Evolutionary conservation across 495 filamentous ascomycete genomes (phyloP).

Genomic region (Evansstolkia leycettana): DNA sequence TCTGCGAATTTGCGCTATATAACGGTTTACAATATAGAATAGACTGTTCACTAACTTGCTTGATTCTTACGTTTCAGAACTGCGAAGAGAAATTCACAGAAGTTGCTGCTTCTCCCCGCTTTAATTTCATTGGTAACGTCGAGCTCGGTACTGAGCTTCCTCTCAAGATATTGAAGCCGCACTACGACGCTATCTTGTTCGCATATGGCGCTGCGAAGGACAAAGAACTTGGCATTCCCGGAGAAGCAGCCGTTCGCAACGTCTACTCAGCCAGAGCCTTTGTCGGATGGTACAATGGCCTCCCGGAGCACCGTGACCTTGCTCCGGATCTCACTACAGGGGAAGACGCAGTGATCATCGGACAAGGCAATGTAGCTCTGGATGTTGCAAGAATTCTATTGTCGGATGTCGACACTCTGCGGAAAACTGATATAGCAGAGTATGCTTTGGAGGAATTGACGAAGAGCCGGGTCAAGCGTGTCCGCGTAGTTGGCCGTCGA

Average conservation of each 20-base stretch:
- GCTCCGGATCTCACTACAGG: conserved; percentile 63
- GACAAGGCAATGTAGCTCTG: conserved; percentile 90
- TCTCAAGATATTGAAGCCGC: conserved; percentile 52
- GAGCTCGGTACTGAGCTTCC: conserved; percentile 65
- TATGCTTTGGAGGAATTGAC: conserved; percentile 63
- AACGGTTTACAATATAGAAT: too few species aligned
- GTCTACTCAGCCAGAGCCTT: conserved; percentile 87
- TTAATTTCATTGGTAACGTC: conserved; percentile 88
- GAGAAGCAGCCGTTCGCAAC: conserved; percentile 58
- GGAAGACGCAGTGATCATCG: conserved; percentile 80
- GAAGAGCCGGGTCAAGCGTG: conserved; percentile 63
- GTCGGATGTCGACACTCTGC: conserved; percentile 53
- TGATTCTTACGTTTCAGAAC: conserved; percentile 42
- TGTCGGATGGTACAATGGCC: conserved; percentile 97
- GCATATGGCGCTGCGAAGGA: conserved; percentile 87
- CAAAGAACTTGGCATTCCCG: conserved; percentile 61
- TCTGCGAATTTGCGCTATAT: too few species aligned
- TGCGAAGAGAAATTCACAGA: conserved; percentile 88
- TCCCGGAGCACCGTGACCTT: conserved; percentile 72
- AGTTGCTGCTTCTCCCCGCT: conserved; percentile 66
- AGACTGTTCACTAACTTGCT: not conserved
- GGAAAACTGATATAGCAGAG: conserved; percentile 78
- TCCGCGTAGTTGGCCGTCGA: conserved; percentile 74
- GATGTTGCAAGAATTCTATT: conserved; percentile 87
- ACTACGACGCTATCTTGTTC: conserved; percentile 89